Percentiles rank a stretch among this genome's conserved stretches.
Conservation (phyloP, 2,329 filamentous ascomycete species). For the Parasarocladium wereldwijsianum region DNA sequence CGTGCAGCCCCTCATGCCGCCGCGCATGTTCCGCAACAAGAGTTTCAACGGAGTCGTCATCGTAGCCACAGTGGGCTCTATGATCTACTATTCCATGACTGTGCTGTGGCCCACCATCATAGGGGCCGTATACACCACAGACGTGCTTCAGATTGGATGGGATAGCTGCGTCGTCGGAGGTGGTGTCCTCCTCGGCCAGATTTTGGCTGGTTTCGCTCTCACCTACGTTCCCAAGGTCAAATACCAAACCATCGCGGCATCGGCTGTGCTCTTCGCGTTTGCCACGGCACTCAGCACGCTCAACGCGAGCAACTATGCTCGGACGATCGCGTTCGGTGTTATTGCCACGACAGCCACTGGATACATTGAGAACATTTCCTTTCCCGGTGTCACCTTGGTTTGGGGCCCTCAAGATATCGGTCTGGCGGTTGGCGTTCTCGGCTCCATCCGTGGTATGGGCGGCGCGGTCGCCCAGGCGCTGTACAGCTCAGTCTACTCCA, state of each 20-base stretch:
- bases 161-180: slow-evolving; percentile 25
- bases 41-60: slow-evolving; percentile 23
- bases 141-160: slow-evolving; percentile 23
- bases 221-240: slow-evolving; percentile 22
- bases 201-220: slow-evolving; percentile 19
- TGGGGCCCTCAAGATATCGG: slow-evolving; percentile 31
- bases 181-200: slow-evolving; percentile 24
- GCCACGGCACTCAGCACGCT: slow-evolving; percentile 17
- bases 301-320: slow-evolving; percentile 13
- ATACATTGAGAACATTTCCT: slow-evolving; percentile 23
- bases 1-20: slow-evolving; percentile 25
- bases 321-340: slow-evolving; percentile 17
- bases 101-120: slow-evolving; percentile 30
- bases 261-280: slow-evolving; percentile 16
- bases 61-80: slow-evolving; percentile 23
- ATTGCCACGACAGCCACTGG: slow-evolving; percentile 18
- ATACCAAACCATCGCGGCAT: slow-evolving; percentile 17
- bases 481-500: slow-evolving; percentile 21
- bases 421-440: slow-evolving; percentile 26
- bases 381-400: slow-evolving; percentile 27
- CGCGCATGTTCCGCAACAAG: slow-evolving; percentile 24
- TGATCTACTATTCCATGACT: slow-evolving; percentile 29
- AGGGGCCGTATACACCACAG: slow-evolving; percentile 22
- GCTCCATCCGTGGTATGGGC: slow-evolving; percentile 28
- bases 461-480: slow-evolving; percentile 21